Evolutionary conservation across 2,329 filamentous ascomycete genomes (phyloP).

Genomic region (Aspergillus sp.): DNA sequence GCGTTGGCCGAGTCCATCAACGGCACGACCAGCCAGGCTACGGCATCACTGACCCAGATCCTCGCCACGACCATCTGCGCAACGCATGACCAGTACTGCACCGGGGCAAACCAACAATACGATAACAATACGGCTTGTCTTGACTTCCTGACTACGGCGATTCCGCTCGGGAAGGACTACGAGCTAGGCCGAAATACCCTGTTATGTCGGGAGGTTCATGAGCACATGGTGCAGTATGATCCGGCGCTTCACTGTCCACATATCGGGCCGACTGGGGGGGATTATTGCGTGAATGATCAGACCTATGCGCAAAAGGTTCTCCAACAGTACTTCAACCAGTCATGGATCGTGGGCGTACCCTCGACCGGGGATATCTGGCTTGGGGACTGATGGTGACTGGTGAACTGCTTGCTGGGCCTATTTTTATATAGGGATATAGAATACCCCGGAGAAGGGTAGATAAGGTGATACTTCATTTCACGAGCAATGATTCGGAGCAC

Average conservation of each 20-base stretch:
- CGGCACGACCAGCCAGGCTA: conserved; percentile 4
- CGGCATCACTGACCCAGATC: not conserved
- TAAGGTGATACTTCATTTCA: too few relatives aligned
- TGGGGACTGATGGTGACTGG: not conserved
- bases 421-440: too few relatives aligned
- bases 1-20: conserved; percentile 20
- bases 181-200: conserved; percentile 30
- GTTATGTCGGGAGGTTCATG: conserved; percentile 31
- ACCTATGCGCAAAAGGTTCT: conserved; percentile 24
- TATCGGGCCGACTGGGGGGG: conserved; percentile 29
- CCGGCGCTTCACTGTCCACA: conserved; percentile 30
- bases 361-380: conserved; percentile 23
- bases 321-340: conserved; percentile 27
- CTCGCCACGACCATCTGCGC: conserved; percentile 26
- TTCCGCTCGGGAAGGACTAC: conserved; percentile 26
- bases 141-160: conserved; percentile 19
- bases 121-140: conserved; percentile 16
- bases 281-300: conserved; percentile 32
- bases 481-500: too few relatives aligned
- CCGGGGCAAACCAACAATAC: conserved; percentile 26
- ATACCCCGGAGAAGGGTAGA: too few relatives aligned
- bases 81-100: conserved; percentile 25
- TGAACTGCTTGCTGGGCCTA: too few relatives aligned
- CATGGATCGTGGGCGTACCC: conserved; percentile 27
- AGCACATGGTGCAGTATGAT: conserved; percentile 32